Evolutionary conservation across 169 alveolate species (phyloP).

Genomic region (Plasmodium adleri): DNA sequence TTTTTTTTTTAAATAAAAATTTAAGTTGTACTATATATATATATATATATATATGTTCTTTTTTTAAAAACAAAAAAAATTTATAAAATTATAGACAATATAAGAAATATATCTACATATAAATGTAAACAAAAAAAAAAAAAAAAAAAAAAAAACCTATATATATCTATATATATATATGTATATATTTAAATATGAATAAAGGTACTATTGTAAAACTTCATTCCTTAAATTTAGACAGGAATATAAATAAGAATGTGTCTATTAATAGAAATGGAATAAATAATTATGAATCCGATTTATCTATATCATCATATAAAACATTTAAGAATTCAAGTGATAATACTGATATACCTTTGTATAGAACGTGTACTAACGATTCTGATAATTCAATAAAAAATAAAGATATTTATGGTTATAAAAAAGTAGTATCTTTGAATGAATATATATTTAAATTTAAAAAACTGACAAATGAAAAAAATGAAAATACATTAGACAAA

Average conservation of each 20-base stretch:
- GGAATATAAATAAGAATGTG: background rate
- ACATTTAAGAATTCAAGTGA: constrained; percentile 19
- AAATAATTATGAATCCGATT: constrained; percentile 1
- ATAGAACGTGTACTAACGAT: constrained; percentile 16
- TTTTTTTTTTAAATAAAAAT: background rate
- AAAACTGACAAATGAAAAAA: background rate
- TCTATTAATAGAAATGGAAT: background rate
- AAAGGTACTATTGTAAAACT: constrained; percentile 12
- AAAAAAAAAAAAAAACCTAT: too few species aligned
- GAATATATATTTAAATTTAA: constrained; percentile 40
- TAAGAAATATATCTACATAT: too few species aligned
- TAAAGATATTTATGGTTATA: constrained; percentile 25
- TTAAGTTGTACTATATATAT: too few species aligned
- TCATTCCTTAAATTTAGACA: constrained; percentile 14
- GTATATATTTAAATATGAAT: constrained; percentile 2
- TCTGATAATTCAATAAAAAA: constrained; percentile 38
- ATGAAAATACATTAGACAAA: background rate
- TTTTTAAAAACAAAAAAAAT: background rate
- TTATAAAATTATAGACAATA: background rate
- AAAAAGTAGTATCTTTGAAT: constrained; percentile 30
- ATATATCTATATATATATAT: too few species aligned
- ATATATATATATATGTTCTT: background rate
- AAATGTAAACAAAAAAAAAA: too few species aligned
- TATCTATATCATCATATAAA: constrained; percentile 13
- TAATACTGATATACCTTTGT: constrained; percentile 4